A percentile compares a stretch with the other conserved stretches of the same genome.
Conservation (phyloP, 768 basidiomycete species). For the Melanogaster broomeanus region DNA sequence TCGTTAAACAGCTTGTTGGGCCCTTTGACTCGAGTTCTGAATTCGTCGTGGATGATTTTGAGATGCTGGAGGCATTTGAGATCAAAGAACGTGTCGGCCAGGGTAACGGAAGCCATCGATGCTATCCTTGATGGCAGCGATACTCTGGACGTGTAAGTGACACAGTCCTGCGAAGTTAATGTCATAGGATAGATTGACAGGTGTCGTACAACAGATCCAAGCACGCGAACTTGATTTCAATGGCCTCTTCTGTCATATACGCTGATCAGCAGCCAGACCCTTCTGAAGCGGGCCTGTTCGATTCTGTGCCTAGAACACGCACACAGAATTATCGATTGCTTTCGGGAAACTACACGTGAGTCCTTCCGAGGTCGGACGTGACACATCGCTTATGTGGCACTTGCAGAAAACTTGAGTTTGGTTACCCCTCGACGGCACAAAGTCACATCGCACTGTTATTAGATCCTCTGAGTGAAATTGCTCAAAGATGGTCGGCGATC, state of each 20-base stretch:
- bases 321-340: slow-evolving; percentile 61
- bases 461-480: slow-evolving; percentile 83
- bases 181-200: neutral
- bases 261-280: slow-evolving; percentile 71
- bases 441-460: slow-evolving; percentile 73
- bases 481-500: slow-evolving; percentile 85
- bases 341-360: slow-evolving; percentile 66
- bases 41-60: slow-evolving; percentile 74
- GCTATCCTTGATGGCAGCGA: slow-evolving; percentile 44
- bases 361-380: slow-evolving; percentile 10
- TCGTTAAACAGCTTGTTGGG: slow-evolving; percentile 64
- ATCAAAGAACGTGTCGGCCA: slow-evolving; percentile 64
- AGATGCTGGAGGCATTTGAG: slow-evolving; percentile 73
- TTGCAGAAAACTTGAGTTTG: slow-evolving; percentile 65
- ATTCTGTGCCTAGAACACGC: slow-evolving; percentile 60
- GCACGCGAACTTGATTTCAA: slow-evolving; percentile 60
- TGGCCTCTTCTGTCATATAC: slow-evolving; percentile 72
- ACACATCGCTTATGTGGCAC: neutral
- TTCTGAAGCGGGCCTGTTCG: slow-evolving; percentile 72
- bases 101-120: slow-evolving; percentile 67
- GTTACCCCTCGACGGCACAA: slow-evolving; percentile 65
- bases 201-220: slow-evolving; percentile 40
- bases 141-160: slow-evolving; percentile 45
- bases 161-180: neutral
- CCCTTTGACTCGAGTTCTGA: slow-evolving; percentile 55